Conservation (phyloP, 768 basidiomycete species). For the Coprinopsis cinerea region DNA sequence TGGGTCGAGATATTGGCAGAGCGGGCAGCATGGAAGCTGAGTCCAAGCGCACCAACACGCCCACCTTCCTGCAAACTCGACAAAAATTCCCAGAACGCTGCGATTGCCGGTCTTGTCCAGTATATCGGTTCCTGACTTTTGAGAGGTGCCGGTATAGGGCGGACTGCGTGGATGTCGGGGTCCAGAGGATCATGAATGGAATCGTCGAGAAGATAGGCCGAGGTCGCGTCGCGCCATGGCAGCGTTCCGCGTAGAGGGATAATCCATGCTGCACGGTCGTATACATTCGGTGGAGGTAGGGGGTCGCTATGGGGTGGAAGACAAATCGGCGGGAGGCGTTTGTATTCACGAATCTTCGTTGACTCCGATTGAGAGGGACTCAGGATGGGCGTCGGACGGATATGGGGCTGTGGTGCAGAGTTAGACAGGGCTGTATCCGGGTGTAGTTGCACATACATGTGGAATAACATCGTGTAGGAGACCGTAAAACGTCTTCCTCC, state of each 20-base stretch:
- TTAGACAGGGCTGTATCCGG: constrained; percentile 11
- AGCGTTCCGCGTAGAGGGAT: constrained; percentile 49
- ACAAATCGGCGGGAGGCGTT: constrained; percentile 28
- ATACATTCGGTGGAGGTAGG: constrained; percentile 22
- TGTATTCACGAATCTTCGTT: constrained; percentile 32
- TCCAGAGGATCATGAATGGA: constrained; percentile 17
- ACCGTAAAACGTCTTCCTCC: constrained; percentile 27
- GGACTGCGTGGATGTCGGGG: too few relatives aligned
- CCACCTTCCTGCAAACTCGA: constrained; percentile 29
- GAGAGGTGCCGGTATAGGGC: constrained; percentile 13
- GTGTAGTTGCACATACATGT: constrained; percentile 33
- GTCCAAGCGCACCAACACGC: constrained; percentile 39
- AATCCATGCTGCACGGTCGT: constrained; percentile 47
- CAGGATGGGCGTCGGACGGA: constrained; percentile 30
- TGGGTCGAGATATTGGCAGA: not conserved
- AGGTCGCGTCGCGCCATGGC: constrained; percentile 42
- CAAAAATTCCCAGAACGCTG: constrained; percentile 47
- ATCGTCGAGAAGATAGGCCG: constrained; percentile 33
- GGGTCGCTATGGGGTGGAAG: constrained; percentile 29
- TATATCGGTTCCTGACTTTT: constrained; percentile 24
- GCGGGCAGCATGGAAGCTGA: constrained; percentile 38
- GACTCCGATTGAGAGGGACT: constrained; percentile 19
- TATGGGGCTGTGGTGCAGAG: constrained; percentile 13
- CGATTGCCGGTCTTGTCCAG: constrained; percentile 42
- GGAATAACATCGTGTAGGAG: constrained; percentile 36